Conservation (phyloP, 2,329 filamentous ascomycete species). For the Paraphoma sp. region DNA sequence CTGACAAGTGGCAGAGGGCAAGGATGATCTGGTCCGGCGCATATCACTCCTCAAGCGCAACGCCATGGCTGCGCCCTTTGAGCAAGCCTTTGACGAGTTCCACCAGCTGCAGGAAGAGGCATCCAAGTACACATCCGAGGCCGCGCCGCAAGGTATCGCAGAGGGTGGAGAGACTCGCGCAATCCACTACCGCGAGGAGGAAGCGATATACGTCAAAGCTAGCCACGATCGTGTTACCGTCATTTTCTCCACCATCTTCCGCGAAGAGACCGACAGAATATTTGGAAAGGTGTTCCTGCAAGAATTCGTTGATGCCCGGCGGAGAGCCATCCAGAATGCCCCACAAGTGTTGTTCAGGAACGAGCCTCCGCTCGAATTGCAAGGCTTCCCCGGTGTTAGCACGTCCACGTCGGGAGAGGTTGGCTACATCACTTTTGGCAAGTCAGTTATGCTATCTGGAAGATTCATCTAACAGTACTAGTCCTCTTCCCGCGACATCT, state of each 20-base stretch:
- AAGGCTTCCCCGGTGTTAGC: slow-evolving; percentile 83
- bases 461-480: slow-evolving; percentile 47
- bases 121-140: slow-evolving; percentile 89
- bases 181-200: slow-evolving; percentile 98
- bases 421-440: slow-evolving; percentile 98
- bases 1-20: slow-evolving; percentile 67
- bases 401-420: slow-evolving; percentile 78
- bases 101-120: slow-evolving; percentile 85
- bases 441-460: slow-evolving; percentile 24
- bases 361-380: slow-evolving; percentile 89
- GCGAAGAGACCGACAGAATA: slow-evolving; percentile 95
- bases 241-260: slow-evolving; percentile 98
- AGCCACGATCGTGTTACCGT: slow-evolving; percentile 97
- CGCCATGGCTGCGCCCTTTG: slow-evolving; percentile 97
- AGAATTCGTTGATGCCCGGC: slow-evolving; percentile 95
- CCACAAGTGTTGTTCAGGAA: slow-evolving; percentile 96
- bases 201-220: slow-evolving; percentile 98
- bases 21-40: slow-evolving; percentile 84
- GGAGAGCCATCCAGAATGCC: slow-evolving; percentile 96
- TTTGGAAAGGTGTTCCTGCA: slow-evolving; percentile 95
- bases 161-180: slow-evolving; percentile 94
- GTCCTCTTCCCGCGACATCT: slow-evolving; percentile 96
- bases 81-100: slow-evolving; percentile 94
- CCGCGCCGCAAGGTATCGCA: slow-evolving; percentile 85
- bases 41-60: slow-evolving; percentile 96